These are phyloP conservation scores for Houttuynia cordata DNA, from an alignment of 164 flowering plant genomes.

Conservation along the genomic window DNA sequence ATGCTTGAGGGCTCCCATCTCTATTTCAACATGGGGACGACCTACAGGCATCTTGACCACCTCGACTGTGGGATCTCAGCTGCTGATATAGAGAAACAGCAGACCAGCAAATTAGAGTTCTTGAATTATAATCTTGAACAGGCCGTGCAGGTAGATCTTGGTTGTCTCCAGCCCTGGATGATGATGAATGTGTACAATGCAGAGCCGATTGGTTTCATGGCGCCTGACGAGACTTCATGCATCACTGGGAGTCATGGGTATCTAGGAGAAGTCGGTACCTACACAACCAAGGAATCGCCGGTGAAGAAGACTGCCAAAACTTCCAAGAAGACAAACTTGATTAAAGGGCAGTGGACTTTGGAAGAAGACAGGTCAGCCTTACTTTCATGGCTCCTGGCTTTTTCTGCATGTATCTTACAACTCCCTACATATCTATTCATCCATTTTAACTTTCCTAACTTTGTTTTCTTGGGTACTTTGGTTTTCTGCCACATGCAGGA, in stretches of 20 bases:
- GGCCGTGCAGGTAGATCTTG: conserved; percentile 7
- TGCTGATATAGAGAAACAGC: no score
- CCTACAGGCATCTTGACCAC: no score
- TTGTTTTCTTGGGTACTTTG: no score
- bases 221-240: conserved; percentile 42
- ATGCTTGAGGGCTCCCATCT: not conserved
- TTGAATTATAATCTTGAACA: not conserved
- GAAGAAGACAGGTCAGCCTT: conserved; percentile 77
- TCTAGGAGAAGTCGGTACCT: conserved; percentile 8
- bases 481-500: no score
- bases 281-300: not conserved
- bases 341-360: conserved; percentile 76
- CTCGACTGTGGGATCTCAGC: no score
- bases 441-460: no score
- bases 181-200: conserved; percentile 11
- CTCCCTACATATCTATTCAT: not conserved
- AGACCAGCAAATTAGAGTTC: not conserved
- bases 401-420: not conserved
- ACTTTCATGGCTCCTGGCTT: not conserved
- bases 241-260: conserved; percentile 21
- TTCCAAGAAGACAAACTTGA: conserved; percentile 25
- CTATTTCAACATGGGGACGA: no score
- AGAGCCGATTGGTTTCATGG: conserved; percentile 22
- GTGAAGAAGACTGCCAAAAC: conserved; percentile 18
- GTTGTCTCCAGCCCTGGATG: conserved; percentile 5